Conservation (phyloP, 2,329 filamentous ascomycete species). For the Fusarium cyanostomum region DNA sequence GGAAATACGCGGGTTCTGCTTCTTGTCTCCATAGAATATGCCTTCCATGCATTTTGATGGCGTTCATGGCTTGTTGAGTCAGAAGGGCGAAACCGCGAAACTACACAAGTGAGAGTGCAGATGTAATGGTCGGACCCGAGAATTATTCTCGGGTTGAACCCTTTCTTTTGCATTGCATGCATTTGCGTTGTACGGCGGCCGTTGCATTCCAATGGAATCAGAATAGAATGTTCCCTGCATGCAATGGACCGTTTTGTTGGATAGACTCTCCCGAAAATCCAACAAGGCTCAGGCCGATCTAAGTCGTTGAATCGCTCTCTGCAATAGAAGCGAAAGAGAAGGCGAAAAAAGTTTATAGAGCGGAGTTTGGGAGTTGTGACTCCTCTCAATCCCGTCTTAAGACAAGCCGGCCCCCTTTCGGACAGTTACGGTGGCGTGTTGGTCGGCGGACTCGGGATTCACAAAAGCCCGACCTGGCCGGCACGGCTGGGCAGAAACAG, state of each 20-base stretch:
- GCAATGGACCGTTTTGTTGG: slow-evolving; percentile 6
- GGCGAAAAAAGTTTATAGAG: slow-evolving; percentile 26
- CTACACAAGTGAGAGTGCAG: background rate
- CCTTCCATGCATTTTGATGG: slow-evolving; percentile 14
- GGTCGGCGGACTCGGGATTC: slow-evolving; percentile 28
- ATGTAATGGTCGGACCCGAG: slow-evolving; percentile 18
- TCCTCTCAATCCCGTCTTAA: slow-evolving; percentile 29
- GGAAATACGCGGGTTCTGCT: slow-evolving; percentile 20
- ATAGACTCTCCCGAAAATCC: background rate
- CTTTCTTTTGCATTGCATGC: slow-evolving; percentile 10
- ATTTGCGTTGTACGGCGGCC: background rate
- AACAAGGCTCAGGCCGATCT: slow-evolving; percentile 19
- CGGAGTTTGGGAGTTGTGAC: slow-evolving; percentile 20
- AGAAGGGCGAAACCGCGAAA: background rate
- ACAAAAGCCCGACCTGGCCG: slow-evolving; percentile 20
- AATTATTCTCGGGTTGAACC: no score
- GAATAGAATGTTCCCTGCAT: slow-evolving; percentile 18
- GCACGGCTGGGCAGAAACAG: slow-evolving; percentile 9
- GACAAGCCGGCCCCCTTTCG: slow-evolving; percentile 3
- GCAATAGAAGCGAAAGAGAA: slow-evolving; percentile 31
- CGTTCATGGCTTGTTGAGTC: slow-evolving; percentile 11
- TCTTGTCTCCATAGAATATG: slow-evolving; percentile 6
- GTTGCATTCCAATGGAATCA: slow-evolving; percentile 12
- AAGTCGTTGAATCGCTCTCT: slow-evolving; percentile 18
- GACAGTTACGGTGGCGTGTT: slow-evolving; percentile 24